These are phyloP conservation scores for Teunomyces barrocoloradensis DNA, from an alignment of 805 yeast species.

Conservation along the genomic window DNA sequence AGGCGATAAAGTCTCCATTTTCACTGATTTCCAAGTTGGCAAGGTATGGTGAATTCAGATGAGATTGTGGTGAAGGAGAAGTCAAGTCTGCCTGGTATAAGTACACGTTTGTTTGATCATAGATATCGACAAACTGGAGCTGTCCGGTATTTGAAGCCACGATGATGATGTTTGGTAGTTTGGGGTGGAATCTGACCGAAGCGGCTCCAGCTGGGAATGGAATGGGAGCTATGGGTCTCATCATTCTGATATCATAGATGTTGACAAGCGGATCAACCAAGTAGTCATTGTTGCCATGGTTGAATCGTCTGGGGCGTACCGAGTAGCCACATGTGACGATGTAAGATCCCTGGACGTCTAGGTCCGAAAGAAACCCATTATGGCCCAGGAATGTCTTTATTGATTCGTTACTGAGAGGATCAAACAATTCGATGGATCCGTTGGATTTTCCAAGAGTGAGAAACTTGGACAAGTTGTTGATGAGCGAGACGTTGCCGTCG, in stretches of 20 bases:
- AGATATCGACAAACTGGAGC: constrained; percentile 79
- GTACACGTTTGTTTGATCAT: constrained; percentile 66
- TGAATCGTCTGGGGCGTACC: constrained; percentile 52
- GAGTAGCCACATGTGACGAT: constrained; percentile 82
- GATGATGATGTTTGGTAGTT: constrained; percentile 70
- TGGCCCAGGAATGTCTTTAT: constrained; percentile 58
- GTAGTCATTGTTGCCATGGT: constrained; percentile 18
- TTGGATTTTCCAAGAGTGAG: constrained; percentile 56
- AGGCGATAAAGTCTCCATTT: constrained; percentile 74
- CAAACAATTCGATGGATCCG: constrained; percentile 65
- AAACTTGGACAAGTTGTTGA: constrained; percentile 47
- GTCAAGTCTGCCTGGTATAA: constrained; percentile 64
- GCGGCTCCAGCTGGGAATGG: constrained; percentile 90
- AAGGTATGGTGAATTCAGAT: constrained; percentile 26
- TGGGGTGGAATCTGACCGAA: constrained; percentile 82
- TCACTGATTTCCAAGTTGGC: constrained; percentile 54
- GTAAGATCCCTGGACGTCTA: constrained; percentile 63
- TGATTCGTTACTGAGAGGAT: constrained; percentile 47
- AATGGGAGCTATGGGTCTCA: constrained; percentile 72
- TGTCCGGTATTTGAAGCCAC: constrained; percentile 78
- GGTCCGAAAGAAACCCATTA: constrained; percentile 58
- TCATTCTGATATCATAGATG: constrained; percentile 72
- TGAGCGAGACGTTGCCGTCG: constrained; percentile 41
- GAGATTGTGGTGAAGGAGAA: constrained; percentile 7
- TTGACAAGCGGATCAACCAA: constrained; percentile 75